phyloP scores from a whole-genome alignment of 805 yeast genomes.

The Jamesozyma gamospora region DNA sequence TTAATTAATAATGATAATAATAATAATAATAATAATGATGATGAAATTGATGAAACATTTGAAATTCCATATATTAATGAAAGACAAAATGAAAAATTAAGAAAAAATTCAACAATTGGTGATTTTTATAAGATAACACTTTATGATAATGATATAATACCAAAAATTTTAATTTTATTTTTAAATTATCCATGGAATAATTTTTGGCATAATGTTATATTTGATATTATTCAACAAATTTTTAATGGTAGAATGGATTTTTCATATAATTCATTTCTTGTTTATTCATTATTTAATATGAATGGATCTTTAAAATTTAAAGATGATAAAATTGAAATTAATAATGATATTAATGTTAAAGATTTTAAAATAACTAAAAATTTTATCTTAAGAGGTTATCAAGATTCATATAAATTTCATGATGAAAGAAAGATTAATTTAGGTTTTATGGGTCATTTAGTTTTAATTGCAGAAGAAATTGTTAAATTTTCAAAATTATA shows the following conservation, averaged over 20 bases:
- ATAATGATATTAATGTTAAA: neutral
- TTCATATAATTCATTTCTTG: constrained; percentile 73
- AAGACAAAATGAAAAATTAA: constrained; percentile 32
- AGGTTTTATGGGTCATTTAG: constrained; percentile 96
- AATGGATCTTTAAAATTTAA: constrained; percentile 12
- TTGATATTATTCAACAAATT: constrained; percentile 91
- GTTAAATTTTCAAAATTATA: constrained; percentile 61
- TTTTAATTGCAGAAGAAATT: constrained; percentile 88
- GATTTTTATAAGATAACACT: constrained; percentile 78
- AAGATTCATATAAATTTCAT: constrained; percentile 49
- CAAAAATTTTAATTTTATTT: constrained; percentile 62
- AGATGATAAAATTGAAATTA: constrained; percentile 2
- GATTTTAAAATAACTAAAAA: constrained; percentile 52
- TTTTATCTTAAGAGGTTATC: constrained; percentile 53
- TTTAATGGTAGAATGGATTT: constrained; percentile 79
- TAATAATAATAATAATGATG: constrained; percentile 17
- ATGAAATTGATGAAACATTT: constrained; percentile 7
- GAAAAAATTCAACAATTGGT: constrained; percentile 67
- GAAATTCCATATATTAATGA: constrained; percentile 31
- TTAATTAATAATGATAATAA: constrained; percentile 23
- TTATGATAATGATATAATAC: constrained; percentile 60
- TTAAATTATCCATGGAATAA: constrained; percentile 93
- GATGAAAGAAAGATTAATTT: constrained; percentile 53
- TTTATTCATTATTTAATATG: constrained; percentile 29
- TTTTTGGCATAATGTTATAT: constrained; percentile 92